Evolutionary conservation across 768 basidiomycete genomes (phyloP).

Genomic region (Agaricus bisporus): DNA sequence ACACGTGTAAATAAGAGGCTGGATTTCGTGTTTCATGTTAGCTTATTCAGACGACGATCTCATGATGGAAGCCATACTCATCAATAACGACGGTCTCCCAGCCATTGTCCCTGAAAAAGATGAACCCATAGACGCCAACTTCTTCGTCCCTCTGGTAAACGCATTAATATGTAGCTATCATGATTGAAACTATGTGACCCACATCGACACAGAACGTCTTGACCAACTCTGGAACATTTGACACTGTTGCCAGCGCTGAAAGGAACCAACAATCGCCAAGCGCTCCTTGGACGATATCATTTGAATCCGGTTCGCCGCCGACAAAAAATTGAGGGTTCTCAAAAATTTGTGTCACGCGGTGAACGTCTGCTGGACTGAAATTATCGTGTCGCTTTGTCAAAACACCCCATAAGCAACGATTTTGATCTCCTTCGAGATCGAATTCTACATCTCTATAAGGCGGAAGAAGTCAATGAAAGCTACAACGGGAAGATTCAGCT

Average conservation of each 20-base stretch:
- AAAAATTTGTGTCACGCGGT: conserved; percentile 44
- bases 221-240: conserved; percentile 39
- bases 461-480: not conserved
- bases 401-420: conserved; percentile 34
- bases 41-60: too few species aligned
- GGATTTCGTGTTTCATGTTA: not conserved
- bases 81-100: conserved; percentile 55
- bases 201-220: conserved; percentile 37
- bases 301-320: conserved; percentile 34
- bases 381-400: conserved; percentile 13
- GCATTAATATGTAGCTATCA: not conserved
- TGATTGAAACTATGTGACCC: conserved; percentile 6
- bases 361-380: conserved; percentile 23
- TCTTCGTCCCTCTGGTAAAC: conserved; percentile 37
- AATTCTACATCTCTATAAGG: conserved; percentile 46
- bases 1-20: conserved; percentile 43
- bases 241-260: conserved; percentile 43
- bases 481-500: not conserved
- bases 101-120: conserved; percentile 44
- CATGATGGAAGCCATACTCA: conserved; percentile 31
- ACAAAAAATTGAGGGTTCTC: conserved; percentile 44
- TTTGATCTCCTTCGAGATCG: conserved; percentile 47
- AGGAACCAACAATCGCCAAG: conserved; percentile 57
- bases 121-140: conserved; percentile 54
- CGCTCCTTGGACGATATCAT: conserved; percentile 45